Evolutionary conservation across 2,329 filamentous ascomycete genomes (phyloP).

Genomic region (Ampelomyces quisqualis): DNA sequence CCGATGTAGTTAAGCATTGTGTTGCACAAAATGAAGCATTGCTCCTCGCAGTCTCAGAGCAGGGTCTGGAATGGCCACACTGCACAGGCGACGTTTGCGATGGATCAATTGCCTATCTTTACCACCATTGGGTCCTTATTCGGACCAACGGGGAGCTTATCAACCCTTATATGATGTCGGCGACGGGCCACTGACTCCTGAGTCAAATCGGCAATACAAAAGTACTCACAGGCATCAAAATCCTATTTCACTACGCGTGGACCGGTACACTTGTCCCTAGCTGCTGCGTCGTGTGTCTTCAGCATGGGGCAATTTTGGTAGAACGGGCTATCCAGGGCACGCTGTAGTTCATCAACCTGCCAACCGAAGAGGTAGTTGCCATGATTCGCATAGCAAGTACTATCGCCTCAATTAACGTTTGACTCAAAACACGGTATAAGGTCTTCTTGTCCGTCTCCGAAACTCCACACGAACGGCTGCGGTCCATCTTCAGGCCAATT

Average conservation of each 20-base stretch:
- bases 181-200: too few relatives aligned
- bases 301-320: constrained; percentile 47
- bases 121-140: too few relatives aligned
- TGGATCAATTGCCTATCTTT: too few relatives aligned
- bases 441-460: constrained; percentile 39
- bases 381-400: constrained; percentile 53
- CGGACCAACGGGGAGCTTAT: too few relatives aligned
- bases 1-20: too few relatives aligned
- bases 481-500: constrained; percentile 31
- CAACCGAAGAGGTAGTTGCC: constrained; percentile 57
- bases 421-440: background rate
- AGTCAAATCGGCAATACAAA: background rate
- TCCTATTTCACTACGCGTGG: constrained; percentile 51
- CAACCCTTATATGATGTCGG: too few relatives aligned
- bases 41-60: too few relatives aligned
- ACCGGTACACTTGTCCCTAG: constrained; percentile 53
- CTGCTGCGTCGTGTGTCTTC: constrained; percentile 48
- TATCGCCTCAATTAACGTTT: constrained; percentile 1
- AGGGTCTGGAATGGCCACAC: too few relatives aligned
- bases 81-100: too few relatives aligned
- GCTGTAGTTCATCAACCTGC: constrained; percentile 53
- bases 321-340: constrained; percentile 36
- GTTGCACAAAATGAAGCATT: too few relatives aligned
- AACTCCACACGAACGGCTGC: constrained; percentile 35
- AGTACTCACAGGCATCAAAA: constrained; percentile 44